Conservation (phyloP, 768 basidiomycete species). For the Boletellus sp. region DNA sequence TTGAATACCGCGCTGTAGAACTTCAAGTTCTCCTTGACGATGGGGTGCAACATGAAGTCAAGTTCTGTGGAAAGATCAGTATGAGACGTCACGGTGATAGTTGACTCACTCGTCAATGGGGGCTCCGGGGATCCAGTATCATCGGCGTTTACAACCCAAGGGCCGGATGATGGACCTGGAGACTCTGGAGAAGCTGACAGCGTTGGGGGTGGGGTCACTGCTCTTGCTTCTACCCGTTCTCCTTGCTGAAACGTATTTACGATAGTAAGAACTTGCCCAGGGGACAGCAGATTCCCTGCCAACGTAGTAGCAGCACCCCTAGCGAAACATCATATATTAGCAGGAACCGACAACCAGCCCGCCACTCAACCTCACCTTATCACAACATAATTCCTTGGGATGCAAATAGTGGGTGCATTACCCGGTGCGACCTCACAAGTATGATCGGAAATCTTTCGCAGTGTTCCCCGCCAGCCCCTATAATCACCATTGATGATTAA, state of each 20-base stretch:
- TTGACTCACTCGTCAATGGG: background rate
- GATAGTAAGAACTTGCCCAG: background rate
- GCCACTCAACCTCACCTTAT: background rate
- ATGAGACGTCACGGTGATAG: too few relatives aligned
- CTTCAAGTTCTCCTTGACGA: too few relatives aligned
- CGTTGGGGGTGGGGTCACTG: background rate
- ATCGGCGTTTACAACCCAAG: background rate
- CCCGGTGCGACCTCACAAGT: background rate
- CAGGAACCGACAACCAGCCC: too few relatives aligned
- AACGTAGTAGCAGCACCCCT: background rate
- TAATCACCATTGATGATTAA: background rate
- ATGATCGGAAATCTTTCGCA: background rate
- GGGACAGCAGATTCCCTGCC: background rate
- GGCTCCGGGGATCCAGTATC: background rate
- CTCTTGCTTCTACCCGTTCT: background rate
- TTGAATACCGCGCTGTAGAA: background rate
- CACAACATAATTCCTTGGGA: background rate
- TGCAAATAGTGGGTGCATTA: too few relatives aligned
- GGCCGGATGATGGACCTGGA: too few relatives aligned
- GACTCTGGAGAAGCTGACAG: background rate
- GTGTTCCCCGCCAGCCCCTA: constrained; percentile 3
- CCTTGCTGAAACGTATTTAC: background rate
- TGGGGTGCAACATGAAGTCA: too few relatives aligned
- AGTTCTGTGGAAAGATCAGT: too few relatives aligned
- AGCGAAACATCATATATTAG: background rate